Percentiles rank a stretch among this genome's conserved stretches.
Conservation (phyloP, 768 basidiomycete genomes). For the Phlegmacium glaucopus region DNA sequence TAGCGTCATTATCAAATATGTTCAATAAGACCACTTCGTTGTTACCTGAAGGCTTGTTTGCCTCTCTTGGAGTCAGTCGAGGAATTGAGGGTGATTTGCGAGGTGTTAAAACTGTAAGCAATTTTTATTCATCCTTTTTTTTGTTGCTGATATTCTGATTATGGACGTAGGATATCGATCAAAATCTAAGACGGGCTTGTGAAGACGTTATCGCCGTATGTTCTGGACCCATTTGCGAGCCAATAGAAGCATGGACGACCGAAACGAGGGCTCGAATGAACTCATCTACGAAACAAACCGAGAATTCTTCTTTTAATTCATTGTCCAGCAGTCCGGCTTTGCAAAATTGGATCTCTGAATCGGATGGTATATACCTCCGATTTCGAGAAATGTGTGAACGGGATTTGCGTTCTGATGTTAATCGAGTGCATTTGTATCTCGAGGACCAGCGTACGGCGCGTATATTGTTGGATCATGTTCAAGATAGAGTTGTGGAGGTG, state of each 20-base stretch:
- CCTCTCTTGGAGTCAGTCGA: conserved; percentile 63
- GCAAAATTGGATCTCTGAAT: conserved; percentile 41
- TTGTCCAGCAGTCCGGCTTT: conserved; percentile 24
- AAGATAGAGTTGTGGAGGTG: conserved; percentile 68
- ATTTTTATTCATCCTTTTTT: not conserved
- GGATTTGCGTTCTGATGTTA: conserved; percentile 52
- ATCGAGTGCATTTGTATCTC: conserved; percentile 70
- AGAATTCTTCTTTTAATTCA: not conserved
- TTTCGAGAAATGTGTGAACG: conserved; percentile 56
- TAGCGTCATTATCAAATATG: conserved; percentile 58
- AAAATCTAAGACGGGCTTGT: conserved; percentile 79
- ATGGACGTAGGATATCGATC: conserved; percentile 69
- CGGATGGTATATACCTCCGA: conserved; percentile 46
- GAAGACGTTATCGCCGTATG: conserved; percentile 76
- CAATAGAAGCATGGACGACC: conserved; percentile 63
- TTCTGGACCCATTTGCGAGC: conserved; percentile 51
- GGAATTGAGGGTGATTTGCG: conserved; percentile 54
- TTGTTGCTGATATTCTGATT: not conserved
- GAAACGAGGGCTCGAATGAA: conserved; percentile 1
- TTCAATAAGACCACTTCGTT: conserved; percentile 57
- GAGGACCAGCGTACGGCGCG: conserved; percentile 75
- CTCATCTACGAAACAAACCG: not conserved
- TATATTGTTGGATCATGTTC: conserved; percentile 75
- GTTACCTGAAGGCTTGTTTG: conserved; percentile 66
- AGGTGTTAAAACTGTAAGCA: conserved; percentile 69